phyloP scores from a whole-genome alignment of 164 flowering plant genomes.

The Hamamelis virginiana region DNA sequence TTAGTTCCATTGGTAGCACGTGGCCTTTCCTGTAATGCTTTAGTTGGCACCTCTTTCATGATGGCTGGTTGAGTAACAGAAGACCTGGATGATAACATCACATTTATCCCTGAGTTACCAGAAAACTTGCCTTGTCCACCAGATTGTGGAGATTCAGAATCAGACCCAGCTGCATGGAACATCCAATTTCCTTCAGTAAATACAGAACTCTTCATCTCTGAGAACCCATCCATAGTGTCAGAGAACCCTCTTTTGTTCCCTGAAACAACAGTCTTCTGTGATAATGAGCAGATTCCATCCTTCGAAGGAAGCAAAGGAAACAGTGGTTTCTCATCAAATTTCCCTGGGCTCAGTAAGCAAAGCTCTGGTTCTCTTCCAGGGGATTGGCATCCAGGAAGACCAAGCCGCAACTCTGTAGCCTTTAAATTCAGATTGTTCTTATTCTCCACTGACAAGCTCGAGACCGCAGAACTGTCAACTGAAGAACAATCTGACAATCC shows the following conservation, averaged over 20 bases:
- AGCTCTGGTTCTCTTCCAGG: constrained; percentile 64
- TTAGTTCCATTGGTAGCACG: constrained; percentile 29
- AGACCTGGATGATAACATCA: constrained; percentile 34
- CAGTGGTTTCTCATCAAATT: constrained; percentile 75
- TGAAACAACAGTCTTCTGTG: constrained; percentile 49
- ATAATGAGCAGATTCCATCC: constrained; percentile 45
- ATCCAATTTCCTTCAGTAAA: constrained; percentile 61
- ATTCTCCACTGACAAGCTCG: constrained; percentile 45
- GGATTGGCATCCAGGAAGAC: constrained; percentile 91
- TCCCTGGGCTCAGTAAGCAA: constrained; percentile 34
- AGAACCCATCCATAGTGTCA: constrained; percentile 68
- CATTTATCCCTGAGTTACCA: constrained; percentile 30
- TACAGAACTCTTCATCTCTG: constrained; percentile 38
- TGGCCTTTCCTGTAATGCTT: constrained; percentile 42
- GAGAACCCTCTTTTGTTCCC: constrained; percentile 92
- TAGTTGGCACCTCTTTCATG: constrained; percentile 49
- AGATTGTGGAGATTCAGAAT: constrained; percentile 35
- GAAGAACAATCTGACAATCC: constrained; percentile 83
- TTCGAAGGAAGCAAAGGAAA: constrained; percentile 73
- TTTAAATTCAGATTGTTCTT: constrained; percentile 60
- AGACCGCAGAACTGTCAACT: constrained; percentile 67
- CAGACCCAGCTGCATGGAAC: constrained; percentile 41
- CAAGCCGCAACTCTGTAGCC: constrained; percentile 90
- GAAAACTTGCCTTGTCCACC: constrained; percentile 48
- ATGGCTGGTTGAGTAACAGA: constrained; percentile 39